Evolutionary conservation across 2,329 filamentous ascomycete species (phyloP), one percentile per base, ranked within the genome.

Genomic region (Nemania diffusa): DNA sequence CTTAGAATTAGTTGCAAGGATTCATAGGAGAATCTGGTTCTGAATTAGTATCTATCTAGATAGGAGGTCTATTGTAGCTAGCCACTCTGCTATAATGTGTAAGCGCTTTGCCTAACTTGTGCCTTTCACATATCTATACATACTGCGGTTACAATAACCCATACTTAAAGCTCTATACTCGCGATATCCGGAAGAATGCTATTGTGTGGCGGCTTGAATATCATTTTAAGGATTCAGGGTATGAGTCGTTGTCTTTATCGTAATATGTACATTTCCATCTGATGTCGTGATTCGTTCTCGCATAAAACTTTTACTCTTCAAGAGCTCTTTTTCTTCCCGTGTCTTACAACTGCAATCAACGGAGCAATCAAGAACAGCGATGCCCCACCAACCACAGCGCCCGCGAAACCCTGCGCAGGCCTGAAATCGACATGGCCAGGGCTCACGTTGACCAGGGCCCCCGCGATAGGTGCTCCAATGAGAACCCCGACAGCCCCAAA

Each of bases 391-490:
- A 58, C 61, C 1, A 60, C 22, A 24, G 53, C 61, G 32, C 61
- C 61, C 13, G 53, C 61, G 20, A 64, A 64, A 8, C 53, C 55
- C 48, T 52, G 53, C 3, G 61, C 61, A 20, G 61, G 53, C 32
- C 46, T 42, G 46, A 64, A 64, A 32, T 58, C 53, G 29, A 57
- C 55, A 8, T 52, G 61, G n/a, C 55, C 61, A 15, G 61, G 61
- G 34, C 34, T 50, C 17, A 52, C 46, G 17, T 52, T 22, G 37
- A 53, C 53, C 46, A 64, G 55, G 46, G 53, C 53, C 17, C 51
- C 60, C 7, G 57, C 57, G 8, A 60, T 52, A 13, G 57, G 57
- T 5, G 57, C 46, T 15, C 57, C 60, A 29, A 62, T 57, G 42
- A 62, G 60, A 13, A 57, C 60, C 3, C 60, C 60, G 20, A 57